Base-by-base conservation (phyloP, 306 rosid species). In the Sesbania bispinosa region DNA sequence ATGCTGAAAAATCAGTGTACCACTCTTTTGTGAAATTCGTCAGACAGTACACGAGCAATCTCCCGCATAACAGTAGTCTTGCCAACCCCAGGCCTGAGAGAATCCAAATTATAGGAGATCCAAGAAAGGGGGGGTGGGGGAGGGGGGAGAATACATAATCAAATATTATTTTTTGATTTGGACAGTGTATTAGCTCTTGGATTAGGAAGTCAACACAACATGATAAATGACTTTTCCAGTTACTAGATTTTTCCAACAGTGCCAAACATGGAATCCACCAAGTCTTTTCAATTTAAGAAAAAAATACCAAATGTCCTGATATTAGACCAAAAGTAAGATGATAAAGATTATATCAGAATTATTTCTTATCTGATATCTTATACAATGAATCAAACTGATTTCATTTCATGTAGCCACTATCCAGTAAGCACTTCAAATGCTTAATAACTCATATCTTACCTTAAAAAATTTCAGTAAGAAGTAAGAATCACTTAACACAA, bases 41-140 rank as follows among this genome's bases (percentile, higher is more conserved):
- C 94, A 2, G 90, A 75, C 75, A 88, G 54, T 15, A 86, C 85
- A 8, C 80, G 81, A 38, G 94, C 90, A 65, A 86, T 88, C 84
- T 88, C 94, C 60, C 94, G 75, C 84, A 86, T 77, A 50, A 86
- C 88, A 35, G 90, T 84, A 53, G 94, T 88, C 82, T 88, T 88
- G 55, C 94, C 94, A 69, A 88, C 90, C 66, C 94, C 94, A 73
- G 94, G 90, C 75, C 90, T 88, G 69, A 38, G 71, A 69, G 45
- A 85, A 76, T 43, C 61, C 68, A 23, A 75, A 67, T 72, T 23
- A 39, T 26, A 46, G 16, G 43, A 29, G 15, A 36, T 11, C 10
- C 35, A 55, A 54, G 29, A 19, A 20, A 46, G 52, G n/a, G n/a
- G n/a, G n/a, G n/a, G n/a, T n/a, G n/a, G n/a, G n/a, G n/a, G n/a